Percentiles rank a stretch among this genome's conserved stretches.
phyloP scores from a whole-genome alignment of 1,139 yeast species.

The Casaregolazyma suthepensis region DNA sequence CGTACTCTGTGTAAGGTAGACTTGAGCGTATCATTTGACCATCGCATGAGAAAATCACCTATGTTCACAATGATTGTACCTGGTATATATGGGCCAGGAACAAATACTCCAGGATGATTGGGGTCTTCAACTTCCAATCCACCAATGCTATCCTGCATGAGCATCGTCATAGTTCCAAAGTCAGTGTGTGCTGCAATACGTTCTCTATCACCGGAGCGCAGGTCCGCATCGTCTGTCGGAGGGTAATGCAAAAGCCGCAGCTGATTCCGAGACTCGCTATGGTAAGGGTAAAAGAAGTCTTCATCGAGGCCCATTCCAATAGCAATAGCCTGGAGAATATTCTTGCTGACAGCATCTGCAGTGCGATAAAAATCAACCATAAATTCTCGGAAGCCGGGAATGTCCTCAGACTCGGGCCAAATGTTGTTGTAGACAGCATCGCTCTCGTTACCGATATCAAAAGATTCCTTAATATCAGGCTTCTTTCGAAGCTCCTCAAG shows the following conservation, averaged over 20 bases:
- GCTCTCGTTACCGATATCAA: conserved; percentile 7
- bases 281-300: not conserved
- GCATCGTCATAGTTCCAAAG: conserved; percentile 9
- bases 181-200: conserved; percentile 10
- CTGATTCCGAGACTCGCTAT: not conserved
- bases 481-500: conserved; percentile 6
- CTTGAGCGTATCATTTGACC: conserved; percentile 13
- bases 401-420: conserved; percentile 7
- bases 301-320: not conserved
- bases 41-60: conserved; percentile 13
- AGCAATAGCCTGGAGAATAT: not conserved
- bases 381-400: conserved; percentile 4
- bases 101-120: conserved; percentile 7
- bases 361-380: conserved; percentile 2
- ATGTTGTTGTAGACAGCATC: conserved; percentile 5
- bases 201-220: not conserved
- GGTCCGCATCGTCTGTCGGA: not conserved
- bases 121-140: conserved; percentile 11
- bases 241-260: not conserved
- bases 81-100: conserved; percentile 11
- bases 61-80: conserved; percentile 12
- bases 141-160: conserved; percentile 6
- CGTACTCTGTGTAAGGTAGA: conserved; percentile 14
- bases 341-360: not conserved
- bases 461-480: conserved; percentile 10